A percentile compares a stretch with the other conserved stretches of the same genome.
Evolutionary conservation across 2,329 filamentous ascomycete genomes (phyloP).

Genomic region (Hypocrella siamensis): DNA sequence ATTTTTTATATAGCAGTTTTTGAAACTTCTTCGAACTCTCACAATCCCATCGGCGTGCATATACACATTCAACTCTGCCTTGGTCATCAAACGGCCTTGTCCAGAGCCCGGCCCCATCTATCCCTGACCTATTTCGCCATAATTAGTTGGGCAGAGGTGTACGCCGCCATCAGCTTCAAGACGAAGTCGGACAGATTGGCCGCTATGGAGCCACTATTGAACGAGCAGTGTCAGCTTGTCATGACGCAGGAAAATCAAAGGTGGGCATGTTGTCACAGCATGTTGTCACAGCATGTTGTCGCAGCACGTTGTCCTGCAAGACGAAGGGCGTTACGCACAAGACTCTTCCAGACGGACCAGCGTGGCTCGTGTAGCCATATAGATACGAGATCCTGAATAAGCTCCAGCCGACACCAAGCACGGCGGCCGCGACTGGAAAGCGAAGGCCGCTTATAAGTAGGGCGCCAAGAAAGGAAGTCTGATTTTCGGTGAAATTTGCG

Average conservation of each 20-base stretch:
- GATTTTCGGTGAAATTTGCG: slow-evolving; percentile 47
- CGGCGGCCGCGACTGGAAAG: slow-evolving; percentile 34
- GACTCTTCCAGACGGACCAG: slow-evolving; percentile 28
- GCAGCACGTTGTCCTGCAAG: too few relatives aligned
- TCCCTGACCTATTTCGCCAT: too few relatives aligned
- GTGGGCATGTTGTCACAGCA: too few relatives aligned
- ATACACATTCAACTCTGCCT: too few relatives aligned
- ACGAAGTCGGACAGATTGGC: slow-evolving; percentile 18
- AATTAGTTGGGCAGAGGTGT: slow-evolving; percentile 22
- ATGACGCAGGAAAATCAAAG: not conserved
- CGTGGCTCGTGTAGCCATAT: slow-evolving; percentile 31
- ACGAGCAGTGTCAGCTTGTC: not conserved
- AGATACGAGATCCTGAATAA: slow-evolving; percentile 38
- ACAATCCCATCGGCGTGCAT: too few relatives aligned
- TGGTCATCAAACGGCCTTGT: too few relatives aligned
- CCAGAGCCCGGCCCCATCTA: too few relatives aligned
- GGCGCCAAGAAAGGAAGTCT: slow-evolving; percentile 32
- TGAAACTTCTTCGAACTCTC: too few relatives aligned
- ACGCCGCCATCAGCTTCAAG: slow-evolving; percentile 28
- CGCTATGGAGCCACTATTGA: slow-evolving; percentile 19
- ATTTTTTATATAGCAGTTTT: too few relatives aligned
- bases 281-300: too few relatives aligned
- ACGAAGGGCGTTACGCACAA: slow-evolving; percentile 14
- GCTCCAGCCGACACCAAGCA: slow-evolving; percentile 35
- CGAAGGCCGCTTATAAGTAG: slow-evolving; percentile 40